Evolutionary conservation across 2,329 filamentous ascomycete species (phyloP).

Genomic region (Pestalotiopsis sp.): DNA sequence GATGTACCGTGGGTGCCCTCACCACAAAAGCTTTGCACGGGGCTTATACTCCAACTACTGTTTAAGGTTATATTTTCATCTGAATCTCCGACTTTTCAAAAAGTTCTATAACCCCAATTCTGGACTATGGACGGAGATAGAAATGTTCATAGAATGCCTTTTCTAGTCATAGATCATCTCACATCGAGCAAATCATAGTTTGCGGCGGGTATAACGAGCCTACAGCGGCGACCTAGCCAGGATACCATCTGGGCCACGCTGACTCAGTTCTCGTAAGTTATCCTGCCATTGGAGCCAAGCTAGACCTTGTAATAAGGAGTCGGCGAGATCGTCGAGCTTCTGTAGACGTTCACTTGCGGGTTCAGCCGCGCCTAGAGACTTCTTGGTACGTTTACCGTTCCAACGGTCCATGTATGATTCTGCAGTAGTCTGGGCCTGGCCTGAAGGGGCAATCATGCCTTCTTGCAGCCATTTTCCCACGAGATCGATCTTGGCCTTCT

Average conservation of each 20-base stretch:
- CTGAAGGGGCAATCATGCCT: slow-evolving; percentile 15
- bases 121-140: too few relatives aligned
- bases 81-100: too few relatives aligned
- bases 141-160: too few relatives aligned
- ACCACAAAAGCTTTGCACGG: too few relatives aligned
- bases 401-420: slow-evolving; percentile 22
- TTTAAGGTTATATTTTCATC: too few relatives aligned
- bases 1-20: too few relatives aligned
- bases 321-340: slow-evolving; percentile 83
- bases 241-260: slow-evolving; percentile 4
- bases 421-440: slow-evolving; percentile 14
- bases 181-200: neutral
- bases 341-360: slow-evolving; percentile 35
- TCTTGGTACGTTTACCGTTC: slow-evolving; percentile 3
- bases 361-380: slow-evolving; percentile 31
- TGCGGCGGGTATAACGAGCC: neutral
- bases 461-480: slow-evolving; percentile 54
- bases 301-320: slow-evolving; percentile 76
- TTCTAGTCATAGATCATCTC: too few relatives aligned
- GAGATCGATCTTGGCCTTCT: slow-evolving; percentile 60
- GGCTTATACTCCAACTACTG: too few relatives aligned
- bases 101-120: too few relatives aligned
- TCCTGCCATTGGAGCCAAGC: slow-evolving; percentile 77
- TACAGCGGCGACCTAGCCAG: neutral
- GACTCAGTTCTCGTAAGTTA: slow-evolving; percentile 41